Conservation (phyloP, 148 eudicot species). For the Chenopodium album region DNA sequence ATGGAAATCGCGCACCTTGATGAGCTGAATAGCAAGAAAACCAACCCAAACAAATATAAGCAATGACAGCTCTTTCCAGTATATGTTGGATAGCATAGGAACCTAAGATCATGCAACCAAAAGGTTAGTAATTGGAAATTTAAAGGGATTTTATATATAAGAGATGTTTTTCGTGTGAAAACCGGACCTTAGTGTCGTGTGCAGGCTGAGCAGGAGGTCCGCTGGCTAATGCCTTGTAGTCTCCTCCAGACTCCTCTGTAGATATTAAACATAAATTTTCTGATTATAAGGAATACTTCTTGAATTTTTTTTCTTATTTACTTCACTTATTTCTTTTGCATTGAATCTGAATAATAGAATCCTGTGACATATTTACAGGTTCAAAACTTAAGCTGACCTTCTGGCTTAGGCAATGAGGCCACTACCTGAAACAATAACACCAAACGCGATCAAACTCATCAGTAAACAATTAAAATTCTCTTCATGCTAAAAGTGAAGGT, state of each 20-base stretch:
- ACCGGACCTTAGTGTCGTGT: constrained; percentile 31
- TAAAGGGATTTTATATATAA: too few relatives aligned
- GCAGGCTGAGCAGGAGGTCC: constrained; percentile 37
- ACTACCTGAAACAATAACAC: constrained; percentile 31
- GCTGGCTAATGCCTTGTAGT: constrained; percentile 58
- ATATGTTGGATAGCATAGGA: constrained; percentile 45
- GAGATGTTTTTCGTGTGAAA: not conserved
- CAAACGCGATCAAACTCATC: not conserved
- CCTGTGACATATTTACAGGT: not conserved
- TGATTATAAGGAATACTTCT: not conserved
- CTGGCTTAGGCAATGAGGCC: constrained; percentile 26
- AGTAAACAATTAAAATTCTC: not conserved
- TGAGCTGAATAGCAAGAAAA: constrained; percentile 58
- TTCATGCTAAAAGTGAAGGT: not conserved
- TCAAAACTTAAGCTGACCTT: constrained; percentile 21
- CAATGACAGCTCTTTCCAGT: constrained; percentile 63
- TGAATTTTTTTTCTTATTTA: too few relatives aligned
- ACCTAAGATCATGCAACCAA: constrained; percentile 40
- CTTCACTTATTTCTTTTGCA: not conserved
- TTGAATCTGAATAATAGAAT: not conserved
- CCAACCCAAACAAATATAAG: constrained; percentile 67
- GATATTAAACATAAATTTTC: not conserved
- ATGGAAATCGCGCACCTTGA: constrained; percentile 41
- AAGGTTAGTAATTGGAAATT: not conserved
- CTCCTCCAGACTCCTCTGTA: constrained; percentile 43